Evolutionary conservation across 2,329 filamentous ascomycete genomes (phyloP).

Genomic region (Ascochyta pisi): DNA sequence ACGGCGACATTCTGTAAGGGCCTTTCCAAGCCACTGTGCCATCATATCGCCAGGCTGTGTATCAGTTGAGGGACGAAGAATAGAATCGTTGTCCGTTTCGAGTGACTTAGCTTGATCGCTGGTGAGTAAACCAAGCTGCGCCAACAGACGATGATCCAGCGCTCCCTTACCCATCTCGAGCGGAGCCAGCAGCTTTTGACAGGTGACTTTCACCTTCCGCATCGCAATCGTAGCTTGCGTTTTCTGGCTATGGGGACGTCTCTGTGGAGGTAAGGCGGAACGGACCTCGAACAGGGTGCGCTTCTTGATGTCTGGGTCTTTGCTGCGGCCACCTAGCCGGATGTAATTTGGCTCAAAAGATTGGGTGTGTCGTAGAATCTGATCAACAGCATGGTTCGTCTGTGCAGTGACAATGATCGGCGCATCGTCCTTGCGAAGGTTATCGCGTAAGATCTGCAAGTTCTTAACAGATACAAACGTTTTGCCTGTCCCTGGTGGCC

Average conservation of each 20-base stretch:
- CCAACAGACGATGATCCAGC: slow-evolving; percentile 54
- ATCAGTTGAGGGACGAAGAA: slow-evolving; percentile 45
- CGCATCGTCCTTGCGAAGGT: slow-evolving; percentile 61
- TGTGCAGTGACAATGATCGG: slow-evolving; percentile 83
- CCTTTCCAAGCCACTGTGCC: slow-evolving; percentile 64
- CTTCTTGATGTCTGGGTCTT: slow-evolving; percentile 68
- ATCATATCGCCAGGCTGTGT: slow-evolving; percentile 50
- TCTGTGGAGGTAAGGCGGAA: slow-evolving; percentile 25
- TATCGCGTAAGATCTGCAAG: slow-evolving; percentile 69
- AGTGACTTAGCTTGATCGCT: slow-evolving; percentile 69
- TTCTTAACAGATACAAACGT: slow-evolving; percentile 81
- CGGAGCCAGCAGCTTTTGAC: slow-evolving; percentile 37
- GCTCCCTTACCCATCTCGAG: slow-evolving; percentile 29
- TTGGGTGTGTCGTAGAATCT: slow-evolving; percentile 72
- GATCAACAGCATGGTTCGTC: slow-evolving; percentile 90
- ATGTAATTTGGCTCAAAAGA: slow-evolving; percentile 68
- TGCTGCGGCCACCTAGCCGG: slow-evolving; percentile 73
- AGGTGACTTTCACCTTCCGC: slow-evolving; percentile 37
- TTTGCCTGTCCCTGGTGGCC: slow-evolving; percentile 81
- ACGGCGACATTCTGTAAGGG: slow-evolving; percentile 55
- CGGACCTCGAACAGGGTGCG: slow-evolving; percentile 72
- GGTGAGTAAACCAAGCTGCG: slow-evolving; percentile 64
- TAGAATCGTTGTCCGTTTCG: slow-evolving; percentile 54
- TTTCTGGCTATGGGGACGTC: slow-evolving; percentile 49
- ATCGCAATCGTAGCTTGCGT: slow-evolving; percentile 52